Evolutionary conservation across 805 yeast genomes (phyloP), one percentile per base, ranked within the genome.

Genomic region (Starmerella vaccinii): DNA sequence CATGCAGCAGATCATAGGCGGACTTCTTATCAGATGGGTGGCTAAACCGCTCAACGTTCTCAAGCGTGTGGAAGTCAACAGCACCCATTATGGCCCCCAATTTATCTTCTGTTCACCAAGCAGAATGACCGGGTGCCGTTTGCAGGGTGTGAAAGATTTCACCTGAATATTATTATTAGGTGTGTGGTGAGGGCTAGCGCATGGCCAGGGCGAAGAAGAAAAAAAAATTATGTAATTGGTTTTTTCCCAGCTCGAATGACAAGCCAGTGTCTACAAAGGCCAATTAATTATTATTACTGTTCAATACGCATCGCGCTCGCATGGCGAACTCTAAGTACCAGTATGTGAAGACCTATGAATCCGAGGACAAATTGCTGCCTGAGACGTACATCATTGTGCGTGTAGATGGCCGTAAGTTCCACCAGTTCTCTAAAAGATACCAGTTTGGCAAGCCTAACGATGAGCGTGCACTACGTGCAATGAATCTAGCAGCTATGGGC

Each of bases 341-440:
- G 63, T 92, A 90, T 64, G 97, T 89, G 40, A 81, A 78, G 59
- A 67, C 69, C 49, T 92, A 86, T 65, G 98, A 92, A 65, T 70
- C 76, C 29, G 90, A 84, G 51, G 78, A 78, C 57, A 67, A 68
- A 27, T 72, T 92, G 4, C 73, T 92, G 0, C 95, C 89, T 1
- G 82, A 86, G 51, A 79, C 94, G 0, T 81, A 81, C 65, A 80
- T 92, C 8, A 82, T 92, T 9, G 77, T 92, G 2, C 73, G 98
- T 39, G 79, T 92, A 0, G 98, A 92, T 62, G 98, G 98, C 1
- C 76, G 92, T 56, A 95, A 95, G 22, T 92, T 92, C 64, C 98
- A 92, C 67, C 61, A 62, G 55, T 82, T 92, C 59, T 80, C 95
- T 2, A 74, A 74, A 33, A 68, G 70, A 51, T 92, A 92, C 65